These are phyloP conservation scores for Nadsonia fulvescens DNA, from an alignment of 805 yeast species.

Conservation along the genomic window DNA sequence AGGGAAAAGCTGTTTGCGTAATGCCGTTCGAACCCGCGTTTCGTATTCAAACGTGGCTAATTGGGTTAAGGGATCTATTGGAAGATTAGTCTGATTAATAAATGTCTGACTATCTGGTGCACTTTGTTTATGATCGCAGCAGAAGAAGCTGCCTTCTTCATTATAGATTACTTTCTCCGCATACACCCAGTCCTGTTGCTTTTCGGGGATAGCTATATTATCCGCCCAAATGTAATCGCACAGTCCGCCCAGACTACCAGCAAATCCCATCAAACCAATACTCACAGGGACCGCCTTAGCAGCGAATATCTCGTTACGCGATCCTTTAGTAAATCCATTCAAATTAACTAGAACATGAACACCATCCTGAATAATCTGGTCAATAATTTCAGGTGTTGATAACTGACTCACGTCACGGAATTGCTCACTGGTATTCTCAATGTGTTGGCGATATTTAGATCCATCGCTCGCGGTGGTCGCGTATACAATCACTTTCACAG, in stretches of 20 bases:
- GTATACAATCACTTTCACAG: conserved; percentile 14
- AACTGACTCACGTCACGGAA: conserved; percentile 14
- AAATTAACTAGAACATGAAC: conserved; percentile 18
- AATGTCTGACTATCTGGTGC: conserved; percentile 16
- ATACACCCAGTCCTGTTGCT: no score
- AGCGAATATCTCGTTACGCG: conserved; percentile 18
- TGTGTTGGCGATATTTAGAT: conserved; percentile 13
- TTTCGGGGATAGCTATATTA: conserved; percentile 9
- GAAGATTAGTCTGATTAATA: no score
- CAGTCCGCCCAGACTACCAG: conserved; percentile 17
- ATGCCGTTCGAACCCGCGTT: conserved; percentile 8
- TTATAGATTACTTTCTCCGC: conserved; percentile 16
- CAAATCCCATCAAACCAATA: conserved; percentile 18
- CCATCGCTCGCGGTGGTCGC: conserved; percentile 16
- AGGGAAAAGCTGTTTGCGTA: conserved; percentile 15
- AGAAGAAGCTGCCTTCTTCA: conserved; percentile 16
- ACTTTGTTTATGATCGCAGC: conserved; percentile 19
- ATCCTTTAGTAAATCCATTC: conserved; percentile 20
- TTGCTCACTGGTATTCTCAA: conserved; percentile 12
- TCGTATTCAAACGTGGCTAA: conserved; percentile 14
- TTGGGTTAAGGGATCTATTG: no score
- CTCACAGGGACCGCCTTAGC: conserved; percentile 18
- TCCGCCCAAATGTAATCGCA: conserved; percentile 17
- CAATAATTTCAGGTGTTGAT: conserved; percentile 13
- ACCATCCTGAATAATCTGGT: conserved; percentile 14